Conservation (phyloP, 805 yeast species). For the Lachancea waltii region DNA sequence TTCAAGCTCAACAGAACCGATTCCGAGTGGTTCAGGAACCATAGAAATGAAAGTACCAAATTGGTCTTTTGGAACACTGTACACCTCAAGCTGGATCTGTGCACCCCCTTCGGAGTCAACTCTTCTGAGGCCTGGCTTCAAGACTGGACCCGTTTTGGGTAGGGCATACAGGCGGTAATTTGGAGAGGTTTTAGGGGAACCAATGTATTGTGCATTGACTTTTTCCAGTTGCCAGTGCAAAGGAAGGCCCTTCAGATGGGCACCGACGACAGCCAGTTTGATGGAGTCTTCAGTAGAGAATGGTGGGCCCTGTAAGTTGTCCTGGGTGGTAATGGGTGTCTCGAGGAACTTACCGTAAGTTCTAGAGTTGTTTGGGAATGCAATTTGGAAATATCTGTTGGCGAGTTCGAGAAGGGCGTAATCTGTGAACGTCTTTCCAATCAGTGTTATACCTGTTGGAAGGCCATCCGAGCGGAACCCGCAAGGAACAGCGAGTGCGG, state of each 20-base stretch:
- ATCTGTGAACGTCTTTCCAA: slow-evolving; percentile 79
- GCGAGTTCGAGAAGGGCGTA: slow-evolving; percentile 85
- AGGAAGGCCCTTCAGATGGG: slow-evolving; percentile 83
- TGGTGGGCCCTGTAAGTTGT: slow-evolving; percentile 19
- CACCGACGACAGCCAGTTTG: slow-evolving; percentile 91
- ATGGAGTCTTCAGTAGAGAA: slow-evolving; percentile 38
- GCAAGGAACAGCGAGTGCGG: slow-evolving; percentile 86
- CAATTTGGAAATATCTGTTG: slow-evolving; percentile 50
- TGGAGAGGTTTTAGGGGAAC: slow-evolving; percentile 61
- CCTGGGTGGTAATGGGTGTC: slow-evolving; percentile 11
- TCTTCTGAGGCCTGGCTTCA: slow-evolving; percentile 86
- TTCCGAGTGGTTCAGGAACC: slow-evolving; percentile 94
- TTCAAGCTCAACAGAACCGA: slow-evolving; percentile 82
- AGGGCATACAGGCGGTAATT: slow-evolving; percentile 76
- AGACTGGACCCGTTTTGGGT: slow-evolving; percentile 72
- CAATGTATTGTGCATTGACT: slow-evolving; percentile 66
- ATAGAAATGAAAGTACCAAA: slow-evolving; percentile 80
- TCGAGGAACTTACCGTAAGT: slow-evolving; percentile 41
- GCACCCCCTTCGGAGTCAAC: slow-evolving; percentile 46
- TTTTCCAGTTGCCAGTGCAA: slow-evolving; percentile 90
- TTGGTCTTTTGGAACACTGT: slow-evolving; percentile 67
- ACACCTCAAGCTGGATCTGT: slow-evolving; percentile 69
- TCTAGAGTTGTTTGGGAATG: slow-evolving; percentile 43
- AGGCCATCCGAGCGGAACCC: slow-evolving; percentile 85
- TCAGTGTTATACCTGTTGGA: slow-evolving; percentile 84